Conservation (phyloP, 2,329 filamentous ascomycete species). For the Nothophaeocryptopus gaeumannii region DNA sequence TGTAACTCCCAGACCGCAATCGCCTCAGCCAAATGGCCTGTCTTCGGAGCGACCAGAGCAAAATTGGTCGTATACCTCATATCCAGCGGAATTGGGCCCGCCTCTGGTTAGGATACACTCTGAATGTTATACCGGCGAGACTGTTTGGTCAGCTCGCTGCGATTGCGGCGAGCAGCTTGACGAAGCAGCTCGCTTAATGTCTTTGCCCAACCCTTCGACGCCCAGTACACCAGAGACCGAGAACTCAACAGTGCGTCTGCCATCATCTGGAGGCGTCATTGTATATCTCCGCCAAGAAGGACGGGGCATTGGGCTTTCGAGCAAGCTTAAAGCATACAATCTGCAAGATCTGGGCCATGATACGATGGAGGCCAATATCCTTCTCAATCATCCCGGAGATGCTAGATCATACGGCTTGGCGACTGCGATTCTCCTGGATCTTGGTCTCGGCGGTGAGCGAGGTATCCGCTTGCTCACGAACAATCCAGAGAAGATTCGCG, state of each 20-base stretch:
- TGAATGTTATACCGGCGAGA: slow-evolving; percentile 98
- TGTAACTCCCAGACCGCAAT: slow-evolving; percentile 25
- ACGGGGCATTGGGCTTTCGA: slow-evolving; percentile 86
- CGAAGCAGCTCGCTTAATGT: slow-evolving; percentile 92
- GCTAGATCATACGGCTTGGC: slow-evolving; percentile 94
- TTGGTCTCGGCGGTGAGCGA: slow-evolving; percentile 66
- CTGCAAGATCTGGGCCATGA: slow-evolving; percentile 95
- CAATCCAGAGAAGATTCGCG: slow-evolving; percentile 94
- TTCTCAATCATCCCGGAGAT: slow-evolving; percentile 89
- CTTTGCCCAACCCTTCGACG: slow-evolving; percentile 30
- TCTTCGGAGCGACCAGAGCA: slow-evolving; percentile 6
- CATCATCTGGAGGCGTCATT: slow-evolving; percentile 75
- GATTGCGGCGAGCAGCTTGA: slow-evolving; percentile 98
- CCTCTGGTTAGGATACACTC: slow-evolving; percentile 93
- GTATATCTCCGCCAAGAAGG: slow-evolving; percentile 96
- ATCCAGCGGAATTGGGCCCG: slow-evolving; percentile 40
- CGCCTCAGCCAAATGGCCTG: slow-evolving; percentile 22
- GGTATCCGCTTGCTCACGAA: slow-evolving; percentile 87
- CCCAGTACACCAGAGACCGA: slow-evolving; percentile 26
- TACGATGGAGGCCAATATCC: slow-evolving; percentile 90
- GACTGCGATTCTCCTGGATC: slow-evolving; percentile 86
- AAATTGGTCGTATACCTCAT: slow-evolving; percentile 21
- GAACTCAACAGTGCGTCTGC: slow-evolving; percentile 33
- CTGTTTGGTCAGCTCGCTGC: slow-evolving; percentile 94
- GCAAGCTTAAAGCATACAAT: slow-evolving; percentile 98